Evolutionary conservation across 495 filamentous ascomycete genomes (phyloP).

Genomic region (Neurospora tetrasperma): DNA sequence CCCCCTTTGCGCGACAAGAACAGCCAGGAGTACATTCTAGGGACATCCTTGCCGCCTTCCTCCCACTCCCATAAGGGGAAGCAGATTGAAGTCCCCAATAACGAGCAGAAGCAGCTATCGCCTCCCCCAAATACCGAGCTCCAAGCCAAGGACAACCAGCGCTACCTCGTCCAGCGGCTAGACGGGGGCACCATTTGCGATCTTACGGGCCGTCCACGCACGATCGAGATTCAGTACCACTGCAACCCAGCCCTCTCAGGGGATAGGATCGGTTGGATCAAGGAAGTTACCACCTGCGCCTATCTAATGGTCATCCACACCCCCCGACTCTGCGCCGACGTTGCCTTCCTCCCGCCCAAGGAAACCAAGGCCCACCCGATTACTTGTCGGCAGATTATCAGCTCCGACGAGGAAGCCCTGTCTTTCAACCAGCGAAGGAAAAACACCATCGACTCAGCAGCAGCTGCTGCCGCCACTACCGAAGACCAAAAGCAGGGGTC

Average conservation of each 20-base stretch:
- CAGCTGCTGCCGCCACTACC: constrained; percentile 28
- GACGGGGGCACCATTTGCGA: constrained; percentile 84
- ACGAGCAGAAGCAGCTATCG: constrained; percentile 21
- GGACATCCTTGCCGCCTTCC: constrained; percentile 34
- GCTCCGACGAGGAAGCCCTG: constrained; percentile 42
- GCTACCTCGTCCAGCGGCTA: constrained; percentile 85
- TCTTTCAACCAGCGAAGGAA: constrained; percentile 44
- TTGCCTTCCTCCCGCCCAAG: constrained; percentile 82
- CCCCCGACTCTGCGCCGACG: constrained; percentile 82
- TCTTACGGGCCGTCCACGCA: constrained; percentile 72
- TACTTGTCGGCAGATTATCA: constrained; percentile 62
- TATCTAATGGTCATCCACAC: constrained; percentile 96
- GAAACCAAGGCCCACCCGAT: constrained; percentile 69
- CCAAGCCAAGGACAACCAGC: constrained; percentile 69
- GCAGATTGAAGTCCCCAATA: constrained; percentile 20
- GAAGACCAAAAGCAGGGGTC: constrained; percentile 25
- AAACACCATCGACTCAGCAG: not conserved
- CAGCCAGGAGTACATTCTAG: constrained; percentile 73
- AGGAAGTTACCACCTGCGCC: constrained; percentile 85
- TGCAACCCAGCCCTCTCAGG: constrained; percentile 65
- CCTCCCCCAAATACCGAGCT: constrained; percentile 50
- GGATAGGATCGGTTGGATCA: constrained; percentile 89
- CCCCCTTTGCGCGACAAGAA: constrained; percentile 64
- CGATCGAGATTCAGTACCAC: constrained; percentile 87
- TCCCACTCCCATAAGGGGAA: constrained; percentile 18